These are phyloP conservation scores for Physcia stellaris DNA, from an alignment of 495 filamentous ascomycete species.

Conservation along the genomic window DNA sequence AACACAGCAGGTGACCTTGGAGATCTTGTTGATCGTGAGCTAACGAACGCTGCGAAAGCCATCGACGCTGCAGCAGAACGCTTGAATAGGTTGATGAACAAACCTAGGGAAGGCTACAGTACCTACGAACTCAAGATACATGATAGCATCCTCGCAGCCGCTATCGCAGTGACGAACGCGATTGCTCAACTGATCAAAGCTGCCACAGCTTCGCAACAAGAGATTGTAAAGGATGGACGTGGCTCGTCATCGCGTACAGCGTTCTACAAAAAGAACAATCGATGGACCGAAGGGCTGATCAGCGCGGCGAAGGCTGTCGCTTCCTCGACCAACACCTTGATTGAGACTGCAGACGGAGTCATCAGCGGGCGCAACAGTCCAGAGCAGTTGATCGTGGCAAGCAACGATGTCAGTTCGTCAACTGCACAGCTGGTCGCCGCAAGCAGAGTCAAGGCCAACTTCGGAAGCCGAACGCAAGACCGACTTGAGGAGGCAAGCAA, in stretches of 20 bases:
- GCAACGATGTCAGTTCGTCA: constrained; percentile 88
- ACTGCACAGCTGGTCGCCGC: constrained; percentile 95
- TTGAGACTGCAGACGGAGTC: constrained; percentile 95
- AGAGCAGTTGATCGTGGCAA: constrained; percentile 94
- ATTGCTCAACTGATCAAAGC: constrained; percentile 95
- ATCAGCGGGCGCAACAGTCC: constrained; percentile 81
- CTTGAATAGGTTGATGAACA: constrained; percentile 80
- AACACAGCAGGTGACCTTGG: constrained; percentile 72
- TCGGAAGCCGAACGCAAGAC: constrained; percentile 95
- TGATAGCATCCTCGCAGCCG: constrained; percentile 86
- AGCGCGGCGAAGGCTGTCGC: constrained; percentile 95
- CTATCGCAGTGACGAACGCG: constrained; percentile 89
- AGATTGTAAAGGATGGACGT: constrained; percentile 92
- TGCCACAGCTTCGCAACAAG: constrained; percentile 83
- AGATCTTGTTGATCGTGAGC: constrained; percentile 82
- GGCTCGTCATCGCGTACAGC: constrained; percentile 80
- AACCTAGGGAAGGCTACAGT: constrained; percentile 86
- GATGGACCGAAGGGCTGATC: constrained; percentile 96
- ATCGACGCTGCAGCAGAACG: constrained; percentile 85
- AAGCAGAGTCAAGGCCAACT: constrained; percentile 88
- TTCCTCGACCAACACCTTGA: constrained; percentile 78
- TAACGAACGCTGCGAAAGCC: constrained; percentile 87
- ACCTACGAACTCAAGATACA: constrained; percentile 93
- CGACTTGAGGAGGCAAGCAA: constrained; percentile 81
- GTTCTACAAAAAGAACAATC: constrained; percentile 98